Conservation (phyloP, 371 early-diverging fungal species). For the Haplosporangium sp. region DNA sequence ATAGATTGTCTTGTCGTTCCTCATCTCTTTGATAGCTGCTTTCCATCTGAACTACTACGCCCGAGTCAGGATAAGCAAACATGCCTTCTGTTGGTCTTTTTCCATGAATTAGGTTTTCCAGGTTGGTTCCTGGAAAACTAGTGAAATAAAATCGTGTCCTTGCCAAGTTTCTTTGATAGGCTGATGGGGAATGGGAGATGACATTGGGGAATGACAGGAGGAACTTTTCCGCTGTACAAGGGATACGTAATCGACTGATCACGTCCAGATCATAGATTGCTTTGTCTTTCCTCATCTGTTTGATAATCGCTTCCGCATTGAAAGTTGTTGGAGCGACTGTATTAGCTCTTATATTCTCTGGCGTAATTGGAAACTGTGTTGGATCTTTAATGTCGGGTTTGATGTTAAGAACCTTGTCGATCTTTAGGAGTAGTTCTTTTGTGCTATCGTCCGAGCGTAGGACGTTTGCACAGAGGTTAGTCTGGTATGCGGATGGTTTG, state of each 20-base stretch:
- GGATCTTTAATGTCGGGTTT: background rate
- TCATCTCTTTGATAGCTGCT: too few species aligned
- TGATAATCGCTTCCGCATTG: constrained; percentile 1
- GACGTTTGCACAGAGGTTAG: constrained; percentile 21
- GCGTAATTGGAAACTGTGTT: background rate
- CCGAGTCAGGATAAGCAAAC: background rate
- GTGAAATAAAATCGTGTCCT: constrained; percentile 28
- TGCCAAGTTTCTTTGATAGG: constrained; percentile 43
- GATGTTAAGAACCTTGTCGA: constrained; percentile 1
- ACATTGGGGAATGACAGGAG: constrained; percentile 39
- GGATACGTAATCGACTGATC: constrained; percentile 20
- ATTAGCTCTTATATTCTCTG: background rate
- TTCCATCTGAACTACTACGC: background rate
- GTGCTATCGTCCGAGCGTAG: constrained; percentile 17
- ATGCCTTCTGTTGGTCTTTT: constrained; percentile 5
- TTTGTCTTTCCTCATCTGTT: constrained; percentile 27
- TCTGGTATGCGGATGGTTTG: constrained; percentile 37
- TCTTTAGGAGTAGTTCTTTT: constrained; percentile 14
- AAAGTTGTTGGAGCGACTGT: background rate
- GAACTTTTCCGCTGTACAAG: constrained; percentile 34
- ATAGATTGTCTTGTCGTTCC: too few species aligned
- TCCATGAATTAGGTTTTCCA: background rate
- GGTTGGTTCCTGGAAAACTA: constrained; percentile 39
- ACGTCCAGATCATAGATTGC: constrained; percentile 16
- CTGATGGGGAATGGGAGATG: constrained; percentile 39